Evolutionary conservation across 2,329 filamentous ascomycete genomes (phyloP), one percentile per base, ranked within the genome.

Genomic region (Penicillium digitatum): DNA sequence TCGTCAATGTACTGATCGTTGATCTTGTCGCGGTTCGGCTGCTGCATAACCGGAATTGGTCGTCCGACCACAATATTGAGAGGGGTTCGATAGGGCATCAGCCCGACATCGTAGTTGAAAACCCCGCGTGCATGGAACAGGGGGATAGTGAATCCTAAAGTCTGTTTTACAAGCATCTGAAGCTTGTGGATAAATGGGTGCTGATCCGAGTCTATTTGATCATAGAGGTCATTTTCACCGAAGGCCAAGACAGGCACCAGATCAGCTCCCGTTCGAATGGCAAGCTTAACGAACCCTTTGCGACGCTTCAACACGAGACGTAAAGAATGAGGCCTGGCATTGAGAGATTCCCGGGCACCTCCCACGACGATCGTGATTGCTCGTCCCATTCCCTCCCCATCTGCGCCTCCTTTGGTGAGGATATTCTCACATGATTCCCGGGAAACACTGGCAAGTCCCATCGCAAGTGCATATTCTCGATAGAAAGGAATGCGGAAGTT

Each of bases 401-500:
- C 88, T 5, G 78, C 74, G 0, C 92, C 91, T 18, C 92, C 92
- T 64, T 84, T 88, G 37, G 84, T 89, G 16, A 99, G 81, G 8
- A 94, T 79, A 67, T 96, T 95, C 72, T 92, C 87, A 72, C 95
- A 96, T 4, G 88, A 93, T 70, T 96, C 90, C 65, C 91, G 88
- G 1, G 90, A 95, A 10, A 99, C 94, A 5, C 90, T 95, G 8
- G 86, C 87, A 37, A 97, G 79, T 6, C 94, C 94, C 81, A 96
- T 86, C 44, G 87, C 84, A 44, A 97, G 81, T n/a, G 93, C 86
- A 72, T 96, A 97, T 73, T 99, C 93, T 56, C 94, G 85, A 74
- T 97, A 96, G 43, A 97, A 82, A 0, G 94, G 94, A 35, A 96
- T 87, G 50, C 90, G 87, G 74, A 99, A 97, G 76, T 97, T 99